Conservation (phyloP, 2,329 filamentous ascomycete genomes). For the Cladosporium sp. region DNA sequence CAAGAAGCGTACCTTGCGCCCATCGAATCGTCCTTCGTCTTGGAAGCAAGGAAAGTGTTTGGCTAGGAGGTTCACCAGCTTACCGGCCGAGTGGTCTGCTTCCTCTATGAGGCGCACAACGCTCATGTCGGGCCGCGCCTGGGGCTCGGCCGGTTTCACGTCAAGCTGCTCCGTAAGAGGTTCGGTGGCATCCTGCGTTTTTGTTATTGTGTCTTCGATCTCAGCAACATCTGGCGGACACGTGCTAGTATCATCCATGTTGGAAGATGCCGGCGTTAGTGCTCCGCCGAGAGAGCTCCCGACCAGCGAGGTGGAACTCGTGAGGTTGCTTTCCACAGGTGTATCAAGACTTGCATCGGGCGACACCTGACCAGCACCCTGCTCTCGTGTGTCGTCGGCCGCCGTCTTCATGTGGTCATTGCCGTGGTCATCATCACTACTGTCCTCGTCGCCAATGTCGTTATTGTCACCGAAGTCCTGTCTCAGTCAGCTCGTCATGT, state of each 20-base stretch:
- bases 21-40: conserved; percentile 75
- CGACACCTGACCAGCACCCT: not conserved
- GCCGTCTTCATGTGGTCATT: not conserved
- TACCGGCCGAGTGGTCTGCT: conserved; percentile 76
- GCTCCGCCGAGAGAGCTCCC: conserved; percentile 1
- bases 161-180: not conserved
- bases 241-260: not conserved
- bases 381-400: not conserved
- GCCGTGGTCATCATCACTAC: not conserved
- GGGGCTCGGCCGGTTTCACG: conserved; percentile 9
- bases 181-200: not conserved
- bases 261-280: conserved; percentile 6
- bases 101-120: conserved; percentile 71
- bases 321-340: not conserved
- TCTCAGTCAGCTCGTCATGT: not conserved
- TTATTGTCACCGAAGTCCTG: conserved; percentile 1
- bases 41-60: conserved; percentile 81
- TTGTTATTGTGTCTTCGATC: not conserved
- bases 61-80: conserved; percentile 81
- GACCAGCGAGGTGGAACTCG: not conserved
- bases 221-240: not conserved
- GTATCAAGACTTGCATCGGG: not conserved
- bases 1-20: conserved; percentile 74
- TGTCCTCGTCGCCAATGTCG: not conserved
- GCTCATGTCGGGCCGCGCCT: conserved; percentile 42